Evolutionary conservation across 2,329 filamentous ascomycete genomes (phyloP), one percentile per base, ranked within the genome.

Genomic region (Penicillium paneum): DNA sequence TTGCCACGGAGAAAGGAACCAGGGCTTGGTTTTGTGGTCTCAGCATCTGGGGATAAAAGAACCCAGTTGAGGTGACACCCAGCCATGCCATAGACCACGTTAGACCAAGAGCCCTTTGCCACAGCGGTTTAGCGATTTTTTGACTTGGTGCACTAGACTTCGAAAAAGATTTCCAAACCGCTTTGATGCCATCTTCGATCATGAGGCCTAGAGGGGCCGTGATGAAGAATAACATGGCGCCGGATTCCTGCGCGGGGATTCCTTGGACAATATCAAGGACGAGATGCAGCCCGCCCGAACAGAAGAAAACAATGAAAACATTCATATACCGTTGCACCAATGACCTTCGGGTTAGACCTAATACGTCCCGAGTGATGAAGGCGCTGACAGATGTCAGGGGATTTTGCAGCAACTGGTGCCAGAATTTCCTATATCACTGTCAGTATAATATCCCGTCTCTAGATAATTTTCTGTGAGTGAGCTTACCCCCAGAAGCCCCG

Each of bases 101-200:
- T n/a, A 55, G 28, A 12, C 53, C 43, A 31, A 55, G 19, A 38
- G 19, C 49, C 19, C 26, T 55, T 24, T 52, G 53, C 53, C 53
- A 55, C 5, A 47, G 17, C 7, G 53, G 49, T 21, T 53, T 53
- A 17, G 36, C 31, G 8, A 15, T 10, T 24, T 13, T 26, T 5
- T 28, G 10, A 34, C 34, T 35, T 40, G 21, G 5, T 4, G 3
- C 11, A 15, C 35, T 47, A 10, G 32, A 26, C 1, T 17, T 43
- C 5, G 34, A 52, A 21, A 38, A 34, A 24, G 1, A n/a, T 17
- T 6, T 26, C 58, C 58, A 68, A 11, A 63, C 10, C 7, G 24
- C 44, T 36, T 66, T 63, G n/a, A 66, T 34, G 0, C 17, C 24
- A 52, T 71, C 67, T 49, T 71, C 69, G 13, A 70, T 51, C 53